These are phyloP conservation scores for Zalaria obscura DNA, from an alignment of 2,329 filamentous ascomycete species.

Conservation along the genomic window DNA sequence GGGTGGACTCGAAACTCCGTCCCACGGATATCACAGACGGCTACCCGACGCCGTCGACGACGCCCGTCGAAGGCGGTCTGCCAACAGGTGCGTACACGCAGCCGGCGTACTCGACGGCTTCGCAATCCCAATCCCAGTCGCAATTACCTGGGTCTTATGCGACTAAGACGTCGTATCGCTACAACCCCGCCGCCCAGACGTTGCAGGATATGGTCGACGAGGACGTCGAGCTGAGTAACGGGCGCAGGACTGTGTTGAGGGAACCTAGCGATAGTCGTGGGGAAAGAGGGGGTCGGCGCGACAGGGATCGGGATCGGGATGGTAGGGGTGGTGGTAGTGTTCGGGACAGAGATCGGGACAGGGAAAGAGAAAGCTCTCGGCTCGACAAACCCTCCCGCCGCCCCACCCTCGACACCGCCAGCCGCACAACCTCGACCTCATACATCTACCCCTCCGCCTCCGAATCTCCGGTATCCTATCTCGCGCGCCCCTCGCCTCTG, in stretches of 20 bases:
- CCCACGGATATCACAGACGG: slow-evolving; percentile 13
- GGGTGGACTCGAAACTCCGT: slow-evolving; percentile 9
- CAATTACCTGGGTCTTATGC: neutral
- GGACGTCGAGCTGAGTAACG: slow-evolving; percentile 14
- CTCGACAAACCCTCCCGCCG: slow-evolving; percentile 1
- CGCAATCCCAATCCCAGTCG: no score
- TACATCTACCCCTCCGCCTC: slow-evolving; percentile 1
- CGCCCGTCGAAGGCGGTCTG: slow-evolving; percentile 6
- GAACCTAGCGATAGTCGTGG: no score
- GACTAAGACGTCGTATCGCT: slow-evolving; percentile 10
- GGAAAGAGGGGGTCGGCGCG: neutral
- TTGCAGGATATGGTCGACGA: slow-evolving; percentile 5
- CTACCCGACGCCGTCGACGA: slow-evolving; percentile 12
- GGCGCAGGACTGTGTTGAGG: slow-evolving; percentile 1
- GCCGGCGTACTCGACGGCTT: neutral
- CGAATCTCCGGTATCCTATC: slow-evolving; percentile 3
- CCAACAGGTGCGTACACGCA: slow-evolving; percentile 1
- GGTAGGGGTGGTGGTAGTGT: neutral
- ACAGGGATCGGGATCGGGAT: slow-evolving; percentile 4
- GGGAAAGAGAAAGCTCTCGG: neutral
- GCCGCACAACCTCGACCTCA: neutral
- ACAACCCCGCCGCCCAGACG: slow-evolving; percentile 12
- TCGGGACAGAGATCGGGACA: no score
- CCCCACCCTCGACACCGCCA: slow-evolving; percentile 3
- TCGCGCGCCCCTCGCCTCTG: neutral